Evolutionary conservation across 345 rosid genomes (phyloP).

Genomic region (Brassica juncea): DNA sequence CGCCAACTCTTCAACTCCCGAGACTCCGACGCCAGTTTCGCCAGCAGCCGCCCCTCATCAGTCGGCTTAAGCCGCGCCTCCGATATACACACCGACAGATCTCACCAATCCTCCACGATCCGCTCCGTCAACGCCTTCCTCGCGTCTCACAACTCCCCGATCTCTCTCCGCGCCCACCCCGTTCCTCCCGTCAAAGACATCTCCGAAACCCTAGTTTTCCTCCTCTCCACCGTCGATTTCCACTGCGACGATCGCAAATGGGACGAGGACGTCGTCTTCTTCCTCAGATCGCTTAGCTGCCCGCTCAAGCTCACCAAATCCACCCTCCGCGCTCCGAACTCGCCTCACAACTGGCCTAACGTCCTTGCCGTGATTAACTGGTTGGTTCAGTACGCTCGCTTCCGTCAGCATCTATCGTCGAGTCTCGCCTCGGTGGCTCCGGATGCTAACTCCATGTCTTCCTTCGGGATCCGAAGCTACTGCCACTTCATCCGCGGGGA

Average conservation of each 20-base stretch:
- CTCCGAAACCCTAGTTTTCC: constrained; percentile 54
- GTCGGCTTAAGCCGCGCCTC: constrained; percentile 56
- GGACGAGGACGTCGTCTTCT: constrained; percentile 66
- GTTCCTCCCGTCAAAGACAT: constrained; percentile 70
- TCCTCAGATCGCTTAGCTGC: constrained; percentile 58
- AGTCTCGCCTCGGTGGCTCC: constrained; percentile 38
- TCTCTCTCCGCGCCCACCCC: constrained; percentile 45
- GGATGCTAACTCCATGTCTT: constrained; percentile 49
- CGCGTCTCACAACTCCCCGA: constrained; percentile 53
- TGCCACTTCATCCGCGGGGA: constrained; percentile 56
- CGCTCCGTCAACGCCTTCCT: constrained; percentile 68
- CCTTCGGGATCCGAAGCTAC: constrained; percentile 54
- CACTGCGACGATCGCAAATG: constrained; percentile 40
- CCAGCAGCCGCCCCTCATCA: constrained; percentile 88
- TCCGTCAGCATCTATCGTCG: constrained; percentile 39
- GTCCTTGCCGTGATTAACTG: constrained; percentile 71
- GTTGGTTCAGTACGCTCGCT: constrained; percentile 69
- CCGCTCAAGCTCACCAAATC: constrained; percentile 79
- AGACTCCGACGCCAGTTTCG: constrained; percentile 90
- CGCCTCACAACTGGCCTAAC: constrained; percentile 91
- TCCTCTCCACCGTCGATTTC: constrained; percentile 56
- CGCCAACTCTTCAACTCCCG: constrained; percentile 45
- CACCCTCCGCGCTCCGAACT: constrained; percentile 72
- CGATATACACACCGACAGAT: constrained; percentile 55
- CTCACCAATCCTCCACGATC: constrained; percentile 56